phyloP scores from a whole-genome alignment of 768 basidiomycete genomes.

The Boletus vermiculosoides region DNA sequence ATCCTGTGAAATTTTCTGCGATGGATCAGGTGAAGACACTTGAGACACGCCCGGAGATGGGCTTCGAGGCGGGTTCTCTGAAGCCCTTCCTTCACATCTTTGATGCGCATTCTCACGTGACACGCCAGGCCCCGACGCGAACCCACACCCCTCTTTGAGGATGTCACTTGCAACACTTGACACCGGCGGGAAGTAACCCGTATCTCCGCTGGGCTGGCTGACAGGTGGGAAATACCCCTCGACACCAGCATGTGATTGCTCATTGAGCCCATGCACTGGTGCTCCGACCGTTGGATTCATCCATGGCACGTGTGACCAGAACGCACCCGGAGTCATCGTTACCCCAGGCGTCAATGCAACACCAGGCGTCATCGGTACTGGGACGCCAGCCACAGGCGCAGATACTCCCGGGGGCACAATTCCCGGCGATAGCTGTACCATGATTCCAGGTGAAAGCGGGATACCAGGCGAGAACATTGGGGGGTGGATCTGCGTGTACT shows the following conservation, averaged over 20 bases:
- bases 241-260: constrained; percentile 9
- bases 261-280: constrained; percentile 40
- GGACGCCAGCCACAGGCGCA: constrained; percentile 22
- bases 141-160: constrained; percentile 26
- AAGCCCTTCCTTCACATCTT: constrained; percentile 1
- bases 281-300: constrained; percentile 65
- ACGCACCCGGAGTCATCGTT: constrained; percentile 71
- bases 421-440: constrained; percentile 29
- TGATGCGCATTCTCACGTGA: background rate
- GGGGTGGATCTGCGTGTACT: constrained; percentile 26
- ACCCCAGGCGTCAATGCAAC: constrained; percentile 53
- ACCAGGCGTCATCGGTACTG: constrained; percentile 29
- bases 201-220: constrained; percentile 20
- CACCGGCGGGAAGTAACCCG: constrained; percentile 46
- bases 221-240: constrained; percentile 47
- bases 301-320: constrained; percentile 60
- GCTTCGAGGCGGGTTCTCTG: constrained; percentile 8
- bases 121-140: background rate
- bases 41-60: constrained; percentile 9
- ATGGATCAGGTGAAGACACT: constrained; percentile 7
- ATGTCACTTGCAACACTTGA: constrained; percentile 38
- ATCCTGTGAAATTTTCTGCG: constrained; percentile 14
- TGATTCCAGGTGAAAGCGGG: constrained; percentile 32
- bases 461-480: constrained; percentile 32
- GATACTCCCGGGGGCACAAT: constrained; percentile 17